Evolutionary conservation across 1,284 basidiomycete genomes (phyloP), one percentile per base, ranked within the genome.

Genomic region (Boletus mariae): DNA sequence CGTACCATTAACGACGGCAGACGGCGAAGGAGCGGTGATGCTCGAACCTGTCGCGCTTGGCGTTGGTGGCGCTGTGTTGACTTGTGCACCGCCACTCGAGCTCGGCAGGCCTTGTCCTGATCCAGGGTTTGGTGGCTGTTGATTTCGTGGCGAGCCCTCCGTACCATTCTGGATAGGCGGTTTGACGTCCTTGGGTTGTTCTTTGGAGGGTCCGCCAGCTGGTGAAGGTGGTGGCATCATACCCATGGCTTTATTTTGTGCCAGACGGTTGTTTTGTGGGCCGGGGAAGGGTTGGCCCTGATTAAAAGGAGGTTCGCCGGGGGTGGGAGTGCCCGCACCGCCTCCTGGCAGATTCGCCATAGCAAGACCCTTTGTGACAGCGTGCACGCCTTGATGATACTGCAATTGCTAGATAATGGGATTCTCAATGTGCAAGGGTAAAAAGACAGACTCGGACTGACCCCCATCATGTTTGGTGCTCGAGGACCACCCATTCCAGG

Each of bases 191-290:
- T 66, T 66, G 47, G 64, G 53, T 25, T 73, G 70, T 50, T 79
- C 78, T 57, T 79, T 79, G 15, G 71, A 53, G 12, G 70, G 67
- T 3, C 72, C 74, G 13, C 67, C 67, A 40, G 76, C 74, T 37
- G 80, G 78, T 1, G 82, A 82, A 4, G 80, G 81, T 1, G 83
- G 82, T 28, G 75, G 76, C 63, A 77, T 75, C 68, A 75, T 73
- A 59, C 65, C 64, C 68, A 72, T 73, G 6, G 70, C 62, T 54
- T 77, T 80, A 49, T 62, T 66, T 58, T 62, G 73, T 26, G 40
- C 61, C 56, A 68, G 29, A n/a, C 66, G 60, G 44, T 59, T 66
- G 53, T 75, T 72, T 53, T 68, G 69, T 15, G 69, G 67, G 23
- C 67, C 63, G 28, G 65, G 60, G 17, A 69, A 66, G 9, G 57